Evolutionary conservation across 176 grass and related monocot genomes (phyloP), one percentile per base, ranked within the genome.

Genomic region (Triticum dicoccoides): DNA sequence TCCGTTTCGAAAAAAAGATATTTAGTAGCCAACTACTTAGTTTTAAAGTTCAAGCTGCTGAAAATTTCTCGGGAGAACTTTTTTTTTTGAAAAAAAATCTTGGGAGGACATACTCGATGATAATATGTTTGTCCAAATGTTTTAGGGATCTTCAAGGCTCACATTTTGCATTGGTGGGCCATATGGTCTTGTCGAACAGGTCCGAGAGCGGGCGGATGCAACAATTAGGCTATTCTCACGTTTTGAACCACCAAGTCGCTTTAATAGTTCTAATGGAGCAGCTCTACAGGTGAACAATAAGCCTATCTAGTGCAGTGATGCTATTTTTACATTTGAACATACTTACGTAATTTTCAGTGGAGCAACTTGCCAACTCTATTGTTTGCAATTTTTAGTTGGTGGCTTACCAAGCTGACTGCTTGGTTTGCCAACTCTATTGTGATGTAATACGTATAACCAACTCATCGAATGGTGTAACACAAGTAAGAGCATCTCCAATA

Each of bases 221-320:
- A 87, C 90, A 45, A 82, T 95, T 81, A 92, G 80, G 68, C 79
- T 98, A 66, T 98, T 92, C 11, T 98, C 96, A 3, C 39, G 96
- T 96, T 74, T 92, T 98, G 82, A 98, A 98, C 79, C 93, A 98
- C 54, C 92, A 94, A 69, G 72, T 96, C 65, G 96, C 96, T 44
- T 90, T 98, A 67, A 83, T 98, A 80, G 93, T 98, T 81, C 79
- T 98, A 68, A 86, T 98, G 88, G 96, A 96, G 78, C 96, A 98
- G 88, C 90, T 98, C 29, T 95, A 95, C 64, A 95, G 96, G 96
- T 94, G 66, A 86, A 38, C 27, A 80, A 73, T 64, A 39, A 63
- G 58, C 7, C 56, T 86, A 35, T 67, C 7, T 51, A 21, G 52
- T 66, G 9, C 3, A 17, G 14, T 52, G 23, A 64, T 86, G 23